phyloP scores from a whole-genome alignment of 805 yeast species.

The Ogataea trehaloabstinens region DNA sequence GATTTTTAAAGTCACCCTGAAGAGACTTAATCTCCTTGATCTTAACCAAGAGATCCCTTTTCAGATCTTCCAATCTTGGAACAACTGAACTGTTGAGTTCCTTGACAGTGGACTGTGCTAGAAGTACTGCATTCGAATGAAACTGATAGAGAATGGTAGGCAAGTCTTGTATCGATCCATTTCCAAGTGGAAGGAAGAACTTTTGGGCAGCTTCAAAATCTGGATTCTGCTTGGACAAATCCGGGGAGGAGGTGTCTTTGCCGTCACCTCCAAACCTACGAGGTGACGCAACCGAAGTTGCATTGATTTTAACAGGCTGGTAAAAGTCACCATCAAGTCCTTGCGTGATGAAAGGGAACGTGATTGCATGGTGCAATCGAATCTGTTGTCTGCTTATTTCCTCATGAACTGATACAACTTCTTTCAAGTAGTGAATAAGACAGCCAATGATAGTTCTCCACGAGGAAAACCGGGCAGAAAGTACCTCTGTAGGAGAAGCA shows the following conservation, averaged over 20 bases:
- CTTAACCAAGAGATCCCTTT: conserved; percentile 75
- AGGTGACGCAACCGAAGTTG: conserved; percentile 4
- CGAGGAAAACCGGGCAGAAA: conserved; percentile 79
- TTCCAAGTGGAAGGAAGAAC: conserved; percentile 74
- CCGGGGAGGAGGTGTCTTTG: conserved; percentile 17
- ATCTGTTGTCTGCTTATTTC: conserved; percentile 82
- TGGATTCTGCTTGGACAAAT: conserved; percentile 23
- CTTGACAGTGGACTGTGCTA: conserved; percentile 56
- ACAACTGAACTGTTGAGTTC: conserved; percentile 61
- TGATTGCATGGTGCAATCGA: conserved; percentile 75
- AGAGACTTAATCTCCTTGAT: conserved; percentile 83
- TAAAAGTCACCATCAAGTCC: conserved; percentile 38
- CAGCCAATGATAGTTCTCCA: conserved; percentile 83
- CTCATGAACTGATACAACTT: conserved; percentile 81
- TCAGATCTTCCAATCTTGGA: conserved; percentile 65
- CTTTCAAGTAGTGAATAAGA: conserved; percentile 70
- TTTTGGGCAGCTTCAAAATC: conserved; percentile 38
- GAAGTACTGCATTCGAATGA: conserved; percentile 57
- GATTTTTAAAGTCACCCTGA: conserved; percentile 80
- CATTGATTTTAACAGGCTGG: conserved; percentile 33
- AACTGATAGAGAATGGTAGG: conserved; percentile 58
- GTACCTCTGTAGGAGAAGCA: conserved; percentile 81
- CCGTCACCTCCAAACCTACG: conserved; percentile 10
- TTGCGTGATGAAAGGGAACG: conserved; percentile 48
- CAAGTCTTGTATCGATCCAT: conserved; percentile 78